Percentiles rank a stretch among this genome's conserved stretches.
Conservation (phyloP, 1,284 basidiomycete species). For the Filobasidium uniguttulatum region DNA sequence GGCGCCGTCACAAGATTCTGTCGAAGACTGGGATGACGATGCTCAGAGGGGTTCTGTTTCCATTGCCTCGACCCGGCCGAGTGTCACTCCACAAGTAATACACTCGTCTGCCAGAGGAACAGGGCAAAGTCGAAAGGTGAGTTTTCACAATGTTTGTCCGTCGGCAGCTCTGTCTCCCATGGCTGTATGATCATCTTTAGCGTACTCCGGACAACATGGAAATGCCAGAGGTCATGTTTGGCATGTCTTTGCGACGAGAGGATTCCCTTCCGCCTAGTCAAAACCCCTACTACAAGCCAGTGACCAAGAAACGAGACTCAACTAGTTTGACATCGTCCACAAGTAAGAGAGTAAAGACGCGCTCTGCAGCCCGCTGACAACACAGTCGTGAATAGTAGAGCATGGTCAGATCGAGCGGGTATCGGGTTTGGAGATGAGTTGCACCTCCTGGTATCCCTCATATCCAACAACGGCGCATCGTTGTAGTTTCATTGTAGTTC, state of each 20-base stretch:
- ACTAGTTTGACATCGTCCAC: not conserved
- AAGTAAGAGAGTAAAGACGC: not conserved
- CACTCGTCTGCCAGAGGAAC: not conserved
- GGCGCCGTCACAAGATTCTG: not conserved
- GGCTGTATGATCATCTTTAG: not conserved
- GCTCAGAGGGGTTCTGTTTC: not conserved
- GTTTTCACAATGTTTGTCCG: not conserved
- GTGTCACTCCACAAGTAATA: not conserved
- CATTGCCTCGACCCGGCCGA: not conserved
- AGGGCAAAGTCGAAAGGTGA: not conserved
- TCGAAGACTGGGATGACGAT: not conserved
- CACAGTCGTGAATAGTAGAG: no score
- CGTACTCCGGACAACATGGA: not conserved
- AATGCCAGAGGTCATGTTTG: not conserved
- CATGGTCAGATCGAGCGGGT: no score
- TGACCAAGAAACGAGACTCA: not conserved
- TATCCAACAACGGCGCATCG: no score
- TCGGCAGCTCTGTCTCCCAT: not conserved
- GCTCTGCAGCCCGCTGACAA: not conserved
- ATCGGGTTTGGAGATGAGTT: no score
- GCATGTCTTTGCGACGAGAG: not conserved
- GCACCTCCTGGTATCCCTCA: no score
- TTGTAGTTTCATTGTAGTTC: no score
- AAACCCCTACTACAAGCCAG: not conserved
- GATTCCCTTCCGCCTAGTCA: not conserved